A percentile compares a stretch with the other conserved stretches of the same genome.
Conservation (phyloP, 164 flowering plant genomes). For the Tinospora cordifolia region DNA sequence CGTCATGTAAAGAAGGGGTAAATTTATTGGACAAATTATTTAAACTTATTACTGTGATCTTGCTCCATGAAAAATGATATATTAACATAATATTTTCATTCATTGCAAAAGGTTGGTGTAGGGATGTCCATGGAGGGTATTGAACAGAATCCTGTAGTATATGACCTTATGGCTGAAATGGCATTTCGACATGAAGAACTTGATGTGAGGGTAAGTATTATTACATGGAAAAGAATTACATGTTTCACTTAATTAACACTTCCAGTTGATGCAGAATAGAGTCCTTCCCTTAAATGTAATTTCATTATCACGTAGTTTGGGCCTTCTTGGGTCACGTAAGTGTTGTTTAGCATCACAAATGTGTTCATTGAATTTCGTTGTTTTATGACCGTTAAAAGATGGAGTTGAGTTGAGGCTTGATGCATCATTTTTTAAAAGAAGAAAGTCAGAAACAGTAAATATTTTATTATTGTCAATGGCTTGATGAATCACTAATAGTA, state of each 20-base stretch:
- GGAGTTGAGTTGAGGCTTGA: not conserved
- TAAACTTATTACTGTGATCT: not conserved
- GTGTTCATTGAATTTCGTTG: not conserved
- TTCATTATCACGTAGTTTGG: not conserved
- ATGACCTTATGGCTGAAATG: constrained; percentile 85
- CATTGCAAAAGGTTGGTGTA: constrained; percentile 50
- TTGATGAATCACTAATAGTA: not conserved
- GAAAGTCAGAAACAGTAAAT: too few species aligned
- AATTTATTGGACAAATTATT: not conserved
- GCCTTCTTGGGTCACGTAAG: not conserved
- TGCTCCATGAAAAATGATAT: not conserved
- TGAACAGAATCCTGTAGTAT: constrained; percentile 74
- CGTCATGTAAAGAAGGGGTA: not conserved
- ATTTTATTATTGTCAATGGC: too few species aligned
- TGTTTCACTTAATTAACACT: not conserved
- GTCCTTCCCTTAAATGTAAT: not conserved
- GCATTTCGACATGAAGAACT: constrained; percentile 47
- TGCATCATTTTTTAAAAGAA: too few species aligned
- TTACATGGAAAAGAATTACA: not conserved
- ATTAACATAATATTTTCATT: not conserved
- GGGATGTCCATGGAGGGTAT: constrained; percentile 87
- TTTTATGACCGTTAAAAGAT: not conserved
- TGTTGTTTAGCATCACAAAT: not conserved
- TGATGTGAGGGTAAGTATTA: constrained; percentile 42
- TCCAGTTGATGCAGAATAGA: not conserved